Base-by-base conservation (phyloP, 2,329 filamentous ascomycete genomes). In the Fusarium secorum region DNA sequence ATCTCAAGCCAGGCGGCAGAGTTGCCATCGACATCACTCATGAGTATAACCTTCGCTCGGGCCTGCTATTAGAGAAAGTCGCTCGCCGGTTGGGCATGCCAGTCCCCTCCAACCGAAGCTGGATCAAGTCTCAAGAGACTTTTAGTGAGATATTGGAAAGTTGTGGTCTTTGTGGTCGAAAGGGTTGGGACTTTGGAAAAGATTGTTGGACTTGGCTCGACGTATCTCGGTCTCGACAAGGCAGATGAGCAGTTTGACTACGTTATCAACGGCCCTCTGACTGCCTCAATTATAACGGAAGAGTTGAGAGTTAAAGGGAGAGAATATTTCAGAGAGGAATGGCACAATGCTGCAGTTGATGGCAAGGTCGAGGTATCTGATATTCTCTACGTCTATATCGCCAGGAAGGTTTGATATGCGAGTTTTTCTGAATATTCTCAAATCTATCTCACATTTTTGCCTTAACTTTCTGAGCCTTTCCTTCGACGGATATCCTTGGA, bases 401-500 rank as follows among this genome's bases (percentile, higher is more conserved):
- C 78, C 17, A 70, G 70, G 24, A 72, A 71, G 30, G 6, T 33
- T 41, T 76, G 20, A 65, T 33, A 33, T 35, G 14, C 11, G 33
- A 13, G 20, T 28, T 28, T 18, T 32, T 17, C 17, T 24, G 33
- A 35, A 26, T 26, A 13, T n/a, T 33, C 26, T 22, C 14, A 30
- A 26, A 14, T 36, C 24, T 32, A 5, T 35, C n/a, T 59, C 53
- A 79, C 26, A 88, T 82, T 74, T 83, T 88, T 2, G 85, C 80
- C 61, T 78, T 84, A 2, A 72, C 69, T 20, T 70, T 71, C 13
- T 49, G 64, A 13, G 77, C 60, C 44, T 75, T 81, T 11, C 84
- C 82, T 64, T 81, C 80, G 30, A 85, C 74, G 2, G 86, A 81
- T 67, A 85, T 81, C 71, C 82, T 83, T 24, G 87, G 86, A 68